These are phyloP conservation scores for Clarireedia monteithiana DNA, from an alignment of 2,329 filamentous ascomycete species.

Conservation along the genomic window DNA sequence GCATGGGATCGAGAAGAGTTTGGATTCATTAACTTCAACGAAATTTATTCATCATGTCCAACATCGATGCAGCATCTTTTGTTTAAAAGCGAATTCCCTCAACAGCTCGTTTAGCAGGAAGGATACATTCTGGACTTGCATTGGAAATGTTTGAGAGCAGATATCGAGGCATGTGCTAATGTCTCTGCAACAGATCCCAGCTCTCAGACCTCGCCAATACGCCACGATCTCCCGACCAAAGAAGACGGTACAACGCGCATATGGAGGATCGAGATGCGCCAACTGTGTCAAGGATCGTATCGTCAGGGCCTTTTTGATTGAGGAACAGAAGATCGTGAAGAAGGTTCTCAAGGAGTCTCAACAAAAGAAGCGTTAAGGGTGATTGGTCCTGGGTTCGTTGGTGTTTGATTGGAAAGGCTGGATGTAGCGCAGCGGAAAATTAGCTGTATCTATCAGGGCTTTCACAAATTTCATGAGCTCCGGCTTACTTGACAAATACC, in stretches of 20 bases:
- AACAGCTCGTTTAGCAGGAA: no score
- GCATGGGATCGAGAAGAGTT: not conserved
- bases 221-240: constrained; percentile 93
- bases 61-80: no score
- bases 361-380: constrained; percentile 45
- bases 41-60: not conserved
- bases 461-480: constrained; percentile 25
- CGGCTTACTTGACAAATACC: constrained; percentile 15
- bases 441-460: constrained; percentile 30
- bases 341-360: constrained; percentile 99
- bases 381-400: constrained; percentile 26
- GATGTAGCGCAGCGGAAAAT: constrained; percentile 27
- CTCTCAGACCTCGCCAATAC: constrained; percentile 97
- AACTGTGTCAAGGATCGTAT: constrained; percentile 98
- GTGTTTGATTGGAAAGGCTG: constrained; percentile 29
- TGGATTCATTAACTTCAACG: not conserved
- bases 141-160: not conserved
- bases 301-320: constrained; percentile 96
- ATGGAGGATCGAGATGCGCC: constrained; percentile 96
- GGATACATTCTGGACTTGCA: not conserved
- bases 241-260: constrained; percentile 98
- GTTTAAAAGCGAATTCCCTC: no score
- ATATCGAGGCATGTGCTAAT: constrained; percentile 23
- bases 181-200: constrained; percentile 60
- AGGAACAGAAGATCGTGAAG: constrained; percentile 99